Evolutionary conservation across 768 basidiomycete genomes (phyloP).

Genomic region (Daedalea quercina): DNA sequence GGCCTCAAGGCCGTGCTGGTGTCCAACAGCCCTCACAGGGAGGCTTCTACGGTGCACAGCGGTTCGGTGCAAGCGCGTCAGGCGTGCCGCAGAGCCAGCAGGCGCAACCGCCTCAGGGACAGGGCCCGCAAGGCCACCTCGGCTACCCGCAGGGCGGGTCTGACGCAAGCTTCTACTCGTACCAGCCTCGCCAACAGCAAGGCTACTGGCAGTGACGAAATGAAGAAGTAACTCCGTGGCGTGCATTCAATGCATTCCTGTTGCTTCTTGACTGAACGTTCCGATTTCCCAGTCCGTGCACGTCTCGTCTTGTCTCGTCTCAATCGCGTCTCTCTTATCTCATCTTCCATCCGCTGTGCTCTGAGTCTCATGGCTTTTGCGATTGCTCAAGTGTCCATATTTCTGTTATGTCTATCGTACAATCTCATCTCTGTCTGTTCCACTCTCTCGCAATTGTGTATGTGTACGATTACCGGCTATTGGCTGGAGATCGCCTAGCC

Average conservation of each 20-base stretch:
- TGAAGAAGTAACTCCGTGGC: neutral
- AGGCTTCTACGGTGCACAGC: conserved; percentile 36
- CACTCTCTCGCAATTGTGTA: conserved; percentile 18
- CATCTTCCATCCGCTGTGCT: too few relatives aligned
- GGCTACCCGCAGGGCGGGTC: conserved; percentile 59
- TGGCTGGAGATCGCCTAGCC: neutral
- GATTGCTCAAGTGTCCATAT: conserved; percentile 5
- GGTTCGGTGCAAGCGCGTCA: conserved; percentile 36
- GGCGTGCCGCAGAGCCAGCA: conserved; percentile 45
- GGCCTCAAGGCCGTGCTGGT: conserved; percentile 35
- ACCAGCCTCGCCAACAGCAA: conserved; percentile 66
- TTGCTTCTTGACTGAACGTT: conserved; percentile 1
- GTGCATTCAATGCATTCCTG: neutral
- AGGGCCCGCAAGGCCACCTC: conserved; percentile 46
- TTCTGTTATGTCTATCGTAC: conserved; percentile 3
- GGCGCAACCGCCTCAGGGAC: conserved; percentile 32
- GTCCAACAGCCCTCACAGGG: conserved; percentile 39
- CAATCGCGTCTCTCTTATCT: neutral
- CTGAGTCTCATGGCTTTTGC: neutral
- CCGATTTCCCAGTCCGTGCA: neutral
- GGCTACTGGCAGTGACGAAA: conserved; percentile 41
- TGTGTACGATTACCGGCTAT: conserved; percentile 11
- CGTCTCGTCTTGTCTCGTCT: neutral
- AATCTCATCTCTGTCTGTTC: conserved; percentile 13
- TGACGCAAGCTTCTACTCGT: conserved; percentile 66